These are phyloP conservation scores for Fistulinella cinereoalba DNA, from an alignment of 1,284 basidiomycete genomes.

Conservation along the genomic window DNA sequence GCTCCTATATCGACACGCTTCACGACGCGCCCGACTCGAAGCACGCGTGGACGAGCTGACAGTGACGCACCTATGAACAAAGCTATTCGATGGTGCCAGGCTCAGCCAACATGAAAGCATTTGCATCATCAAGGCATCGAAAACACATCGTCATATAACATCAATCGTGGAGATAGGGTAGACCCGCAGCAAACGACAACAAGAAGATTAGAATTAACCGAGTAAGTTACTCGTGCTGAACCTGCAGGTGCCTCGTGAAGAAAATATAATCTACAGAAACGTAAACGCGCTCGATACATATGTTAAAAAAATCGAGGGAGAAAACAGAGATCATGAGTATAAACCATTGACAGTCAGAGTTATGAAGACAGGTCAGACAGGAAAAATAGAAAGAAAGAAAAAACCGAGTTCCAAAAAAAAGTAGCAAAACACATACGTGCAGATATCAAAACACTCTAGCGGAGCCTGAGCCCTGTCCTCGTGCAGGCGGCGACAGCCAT, in stretches of 20 bases:
- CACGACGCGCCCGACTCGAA: too few relatives aligned
- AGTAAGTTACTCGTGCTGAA: constrained; percentile 33
- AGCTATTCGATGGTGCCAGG: too few relatives aligned
- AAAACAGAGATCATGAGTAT: constrained; percentile 13
- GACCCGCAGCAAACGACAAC: constrained; percentile 12
- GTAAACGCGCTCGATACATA: constrained; percentile 10
- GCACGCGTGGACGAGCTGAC: too few relatives aligned
- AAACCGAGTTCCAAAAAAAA: too few relatives aligned
- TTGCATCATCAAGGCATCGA: too few relatives aligned
- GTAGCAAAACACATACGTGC: too few relatives aligned
- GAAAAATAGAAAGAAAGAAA: not conserved
- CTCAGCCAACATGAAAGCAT: too few relatives aligned
- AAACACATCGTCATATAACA: too few relatives aligned
- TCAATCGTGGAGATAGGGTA: too few relatives aligned
- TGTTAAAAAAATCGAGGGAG: constrained; percentile 4
- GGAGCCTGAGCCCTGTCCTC: constrained; percentile 33
- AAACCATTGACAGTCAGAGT: constrained; percentile 4
- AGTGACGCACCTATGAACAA: too few relatives aligned
- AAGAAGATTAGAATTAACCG: constrained; percentile 33
- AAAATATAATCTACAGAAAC: constrained; percentile 26
- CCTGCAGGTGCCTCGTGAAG: constrained; percentile 22
- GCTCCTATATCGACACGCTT: too few relatives aligned
- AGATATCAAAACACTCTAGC: constrained; percentile 28
- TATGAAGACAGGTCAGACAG: not conserved
- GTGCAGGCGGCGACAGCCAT: constrained; percentile 28